Percentiles rank a stretch among this genome's conserved stretches.
phyloP scores from a whole-genome alignment of 257 asterid genomes.

The Gentiana macrophylla region DNA sequence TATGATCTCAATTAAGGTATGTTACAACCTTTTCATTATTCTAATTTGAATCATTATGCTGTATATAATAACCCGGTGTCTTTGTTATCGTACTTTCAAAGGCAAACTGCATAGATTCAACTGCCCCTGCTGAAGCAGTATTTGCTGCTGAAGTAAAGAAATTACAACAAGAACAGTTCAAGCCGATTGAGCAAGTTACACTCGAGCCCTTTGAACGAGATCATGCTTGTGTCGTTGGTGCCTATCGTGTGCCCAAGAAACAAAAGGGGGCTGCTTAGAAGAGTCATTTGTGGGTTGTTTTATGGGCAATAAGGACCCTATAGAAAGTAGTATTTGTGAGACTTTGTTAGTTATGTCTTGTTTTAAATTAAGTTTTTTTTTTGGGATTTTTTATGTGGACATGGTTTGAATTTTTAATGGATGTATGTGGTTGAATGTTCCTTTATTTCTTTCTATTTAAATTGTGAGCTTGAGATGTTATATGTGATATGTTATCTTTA shows the following conservation, averaged over 20 bases:
- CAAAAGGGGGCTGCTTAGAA: conserved; percentile 36
- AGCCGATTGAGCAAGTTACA: conserved; percentile 79
- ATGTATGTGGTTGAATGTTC: too few species aligned
- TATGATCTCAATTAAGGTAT: conserved; percentile 83
- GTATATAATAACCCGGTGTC: too few species aligned
- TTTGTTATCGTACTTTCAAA: conserved; percentile 3
- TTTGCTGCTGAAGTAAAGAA: conserved; percentile 89
- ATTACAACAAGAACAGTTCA: conserved; percentile 71
- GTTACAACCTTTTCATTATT: not conserved
- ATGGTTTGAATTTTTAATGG: too few species aligned
- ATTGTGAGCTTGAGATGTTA: too few species aligned
- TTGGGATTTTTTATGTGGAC: too few species aligned
- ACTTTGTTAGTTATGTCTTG: too few species aligned
- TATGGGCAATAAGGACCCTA: too few species aligned
- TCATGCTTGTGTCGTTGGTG: conserved; percentile 91
- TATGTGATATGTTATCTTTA: too few species aligned
- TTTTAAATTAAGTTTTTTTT: too few species aligned
- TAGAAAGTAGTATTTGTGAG: too few species aligned
- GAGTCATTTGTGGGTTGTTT: not conserved
- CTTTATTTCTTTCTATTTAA: too few species aligned
- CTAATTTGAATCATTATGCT: not conserved
- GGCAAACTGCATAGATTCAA: conserved; percentile 94
- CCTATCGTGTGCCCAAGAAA: conserved; percentile 68
- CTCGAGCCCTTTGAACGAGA: conserved; percentile 92
- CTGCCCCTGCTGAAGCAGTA: conserved; percentile 80